A percentile compares a stretch with the other conserved stretches of the same genome.
These are phyloP conservation scores for Phragmites australis DNA, from an alignment of 176 grass and related monocot species.

Conservation along the genomic window DNA sequence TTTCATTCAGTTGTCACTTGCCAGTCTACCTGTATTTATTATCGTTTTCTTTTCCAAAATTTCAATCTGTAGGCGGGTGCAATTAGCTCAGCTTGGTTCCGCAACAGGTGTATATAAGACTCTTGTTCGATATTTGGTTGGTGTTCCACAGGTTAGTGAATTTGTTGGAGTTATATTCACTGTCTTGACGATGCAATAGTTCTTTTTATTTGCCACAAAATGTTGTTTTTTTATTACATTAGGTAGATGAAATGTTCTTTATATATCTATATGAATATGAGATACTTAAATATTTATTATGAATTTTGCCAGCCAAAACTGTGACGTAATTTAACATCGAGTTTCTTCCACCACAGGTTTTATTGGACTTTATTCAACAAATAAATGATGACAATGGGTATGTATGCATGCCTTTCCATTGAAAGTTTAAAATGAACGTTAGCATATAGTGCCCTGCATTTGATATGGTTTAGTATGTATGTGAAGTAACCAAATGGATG, in stretches of 20 bases:
- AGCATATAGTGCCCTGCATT: neutral
- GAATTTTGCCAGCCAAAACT: conserved; percentile 6
- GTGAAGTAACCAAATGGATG: neutral
- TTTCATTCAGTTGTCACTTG: conserved; percentile 13
- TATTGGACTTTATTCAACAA: conserved; percentile 92
- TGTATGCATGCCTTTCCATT: conserved; percentile 21
- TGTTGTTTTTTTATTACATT: conserved; percentile 7
- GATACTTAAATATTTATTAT: conserved; percentile 1
- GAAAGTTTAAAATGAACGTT: conserved; percentile 9
- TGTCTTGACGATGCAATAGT: neutral
- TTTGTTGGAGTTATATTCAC: conserved; percentile 16
- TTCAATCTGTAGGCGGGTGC: conserved; percentile 68
- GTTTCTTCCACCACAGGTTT: conserved; percentile 64
- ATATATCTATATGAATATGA: neutral
- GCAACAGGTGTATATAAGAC: conserved; percentile 99
- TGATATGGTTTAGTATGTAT: neutral
- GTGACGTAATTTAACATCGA: conserved; percentile 20
- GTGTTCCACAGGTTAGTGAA: conserved; percentile 80
- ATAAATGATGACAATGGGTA: conserved; percentile 99
- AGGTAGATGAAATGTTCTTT: neutral
- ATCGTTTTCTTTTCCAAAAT: conserved; percentile 10
- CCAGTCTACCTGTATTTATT: neutral
- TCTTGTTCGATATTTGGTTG: conserved; percentile 97
- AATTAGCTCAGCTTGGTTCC: conserved; percentile 90
- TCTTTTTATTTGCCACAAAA: neutral